These are phyloP conservation scores for Paramecium tetraurelia DNA, from an alignment of 73 alveolate species.

Conservation along the genomic window DNA sequence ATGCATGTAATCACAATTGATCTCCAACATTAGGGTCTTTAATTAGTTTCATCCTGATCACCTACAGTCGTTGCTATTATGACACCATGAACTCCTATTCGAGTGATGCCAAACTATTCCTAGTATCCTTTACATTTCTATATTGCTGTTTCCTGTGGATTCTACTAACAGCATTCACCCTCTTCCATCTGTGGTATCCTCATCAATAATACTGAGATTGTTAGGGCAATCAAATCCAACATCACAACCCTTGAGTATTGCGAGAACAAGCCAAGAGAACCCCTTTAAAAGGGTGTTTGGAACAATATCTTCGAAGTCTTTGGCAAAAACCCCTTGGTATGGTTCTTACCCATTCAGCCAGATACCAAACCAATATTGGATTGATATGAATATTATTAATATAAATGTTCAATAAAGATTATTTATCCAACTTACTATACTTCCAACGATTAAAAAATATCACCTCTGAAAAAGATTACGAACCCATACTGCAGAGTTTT, in stretches of 20 bases:
- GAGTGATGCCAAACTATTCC: neutral
- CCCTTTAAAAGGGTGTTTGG: neutral
- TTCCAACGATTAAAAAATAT: neutral
- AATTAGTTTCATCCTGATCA: neutral
- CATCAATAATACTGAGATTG: neutral
- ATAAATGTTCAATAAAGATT: neutral
- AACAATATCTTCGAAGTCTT: conserved; percentile 54
- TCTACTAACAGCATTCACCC: conserved; percentile 36
- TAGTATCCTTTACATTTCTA: conserved; percentile 34
- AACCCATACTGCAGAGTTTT: neutral
- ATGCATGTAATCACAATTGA: neutral
- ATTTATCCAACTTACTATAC: neutral
- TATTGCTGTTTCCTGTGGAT: conserved; percentile 14
- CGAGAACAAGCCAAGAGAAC: conserved; percentile 49
- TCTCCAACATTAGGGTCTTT: neutral
- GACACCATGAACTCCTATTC: neutral
- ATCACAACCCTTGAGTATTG: conserved; percentile 63
- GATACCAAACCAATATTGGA: conserved; percentile 5
- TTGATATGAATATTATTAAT: neutral
- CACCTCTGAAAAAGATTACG: neutral
- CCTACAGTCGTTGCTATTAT: conserved; percentile 7
- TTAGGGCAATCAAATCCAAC: conserved; percentile 19
- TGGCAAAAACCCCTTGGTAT: conserved; percentile 55
- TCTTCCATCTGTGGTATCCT: conserved; percentile 47
- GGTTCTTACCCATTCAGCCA: conserved; percentile 56